phyloP scores from a whole-genome alignment of 805 yeast genomes.

The Candida sanyiensis region DNA sequence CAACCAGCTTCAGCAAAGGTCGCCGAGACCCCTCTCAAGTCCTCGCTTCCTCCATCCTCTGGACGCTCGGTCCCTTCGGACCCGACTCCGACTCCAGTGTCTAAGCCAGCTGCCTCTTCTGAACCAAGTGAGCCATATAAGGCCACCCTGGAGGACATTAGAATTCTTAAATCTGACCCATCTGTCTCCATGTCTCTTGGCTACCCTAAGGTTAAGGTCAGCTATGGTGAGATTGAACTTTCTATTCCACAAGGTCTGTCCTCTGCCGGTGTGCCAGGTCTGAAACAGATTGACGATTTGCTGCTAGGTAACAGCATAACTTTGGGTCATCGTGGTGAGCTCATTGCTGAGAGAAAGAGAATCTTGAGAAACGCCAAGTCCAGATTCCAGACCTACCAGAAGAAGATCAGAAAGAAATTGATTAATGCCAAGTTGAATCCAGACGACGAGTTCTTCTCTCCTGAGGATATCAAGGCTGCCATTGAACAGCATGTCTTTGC shows the following conservation, averaged over 20 bases:
- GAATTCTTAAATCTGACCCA: conserved; percentile 1
- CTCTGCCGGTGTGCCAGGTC: conserved; percentile 10
- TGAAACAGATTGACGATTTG: conserved; percentile 4
- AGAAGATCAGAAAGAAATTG: conserved; percentile 1
- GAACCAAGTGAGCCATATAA: background rate
- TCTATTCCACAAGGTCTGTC: conserved; percentile 3
- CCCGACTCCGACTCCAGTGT: background rate
- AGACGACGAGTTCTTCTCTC: background rate
- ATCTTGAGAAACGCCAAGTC: conserved; percentile 10
- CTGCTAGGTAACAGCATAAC: conserved; percentile 1
- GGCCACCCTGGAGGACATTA: background rate
- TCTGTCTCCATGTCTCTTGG: background rate
- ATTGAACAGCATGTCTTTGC: background rate
- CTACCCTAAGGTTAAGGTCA: conserved; percentile 3
- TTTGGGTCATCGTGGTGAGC: background rate
- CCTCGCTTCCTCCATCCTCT: background rate
- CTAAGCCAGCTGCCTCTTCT: background rate
- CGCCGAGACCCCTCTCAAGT: background rate
- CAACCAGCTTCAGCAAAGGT: background rate
- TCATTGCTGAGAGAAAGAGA: conserved; percentile 6
- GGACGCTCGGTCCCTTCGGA: no score
- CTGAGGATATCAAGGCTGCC: background rate
- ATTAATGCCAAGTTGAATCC: conserved; percentile 1
- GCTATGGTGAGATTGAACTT: background rate
- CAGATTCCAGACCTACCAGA: conserved; percentile 4